Conservation (phyloP, 2,329 filamentous ascomycete genomes). For the Exserohilum rostratum region DNA sequence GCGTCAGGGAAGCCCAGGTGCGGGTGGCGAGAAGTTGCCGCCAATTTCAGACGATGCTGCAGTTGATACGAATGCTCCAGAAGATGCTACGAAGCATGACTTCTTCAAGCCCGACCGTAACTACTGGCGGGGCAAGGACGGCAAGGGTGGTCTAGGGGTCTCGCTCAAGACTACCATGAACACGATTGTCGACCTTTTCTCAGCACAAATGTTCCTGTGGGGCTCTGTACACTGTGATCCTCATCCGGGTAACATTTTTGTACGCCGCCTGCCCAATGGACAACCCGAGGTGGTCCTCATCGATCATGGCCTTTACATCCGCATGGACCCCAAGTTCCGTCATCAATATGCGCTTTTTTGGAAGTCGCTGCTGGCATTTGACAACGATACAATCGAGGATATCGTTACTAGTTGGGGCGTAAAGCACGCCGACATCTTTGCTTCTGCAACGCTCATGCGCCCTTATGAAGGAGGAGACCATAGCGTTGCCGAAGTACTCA, state of each 20-base stretch:
- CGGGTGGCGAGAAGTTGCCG: slow-evolving; percentile 69
- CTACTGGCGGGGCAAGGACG: slow-evolving; percentile 74
- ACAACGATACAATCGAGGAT: slow-evolving; percentile 76
- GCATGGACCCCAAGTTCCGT: slow-evolving; percentile 82
- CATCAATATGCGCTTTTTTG: slow-evolving; percentile 89
- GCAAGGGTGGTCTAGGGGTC: slow-evolving; percentile 82
- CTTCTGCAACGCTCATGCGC: slow-evolving; percentile 84
- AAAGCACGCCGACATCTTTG: slow-evolving; percentile 87
- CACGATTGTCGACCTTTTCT: slow-evolving; percentile 94
- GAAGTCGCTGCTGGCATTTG: slow-evolving; percentile 92
- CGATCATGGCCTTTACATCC: slow-evolving; percentile 95
- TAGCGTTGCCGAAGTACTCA: slow-evolving; percentile 66
- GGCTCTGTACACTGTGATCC: slow-evolving; percentile 95
- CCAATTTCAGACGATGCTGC: slow-evolving; percentile 44
- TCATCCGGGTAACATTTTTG: slow-evolving; percentile 96
- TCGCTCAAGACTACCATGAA: slow-evolving; percentile 88
- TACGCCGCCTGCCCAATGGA: slow-evolving; percentile 82
- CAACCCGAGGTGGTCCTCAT: slow-evolving; percentile 90
- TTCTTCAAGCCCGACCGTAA: slow-evolving; percentile 80
- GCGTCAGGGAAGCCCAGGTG: slow-evolving; percentile 77
- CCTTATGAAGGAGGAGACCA: slow-evolving; percentile 87
- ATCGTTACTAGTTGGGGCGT: slow-evolving; percentile 86
- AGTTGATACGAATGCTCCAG: slow-evolving; percentile 35
- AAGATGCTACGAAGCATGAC: slow-evolving; percentile 53
- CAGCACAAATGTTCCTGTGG: slow-evolving; percentile 98